Evolutionary conservation across 345 rosid species (phyloP).

Genomic region (Aquilaria yunnanensis): DNA sequence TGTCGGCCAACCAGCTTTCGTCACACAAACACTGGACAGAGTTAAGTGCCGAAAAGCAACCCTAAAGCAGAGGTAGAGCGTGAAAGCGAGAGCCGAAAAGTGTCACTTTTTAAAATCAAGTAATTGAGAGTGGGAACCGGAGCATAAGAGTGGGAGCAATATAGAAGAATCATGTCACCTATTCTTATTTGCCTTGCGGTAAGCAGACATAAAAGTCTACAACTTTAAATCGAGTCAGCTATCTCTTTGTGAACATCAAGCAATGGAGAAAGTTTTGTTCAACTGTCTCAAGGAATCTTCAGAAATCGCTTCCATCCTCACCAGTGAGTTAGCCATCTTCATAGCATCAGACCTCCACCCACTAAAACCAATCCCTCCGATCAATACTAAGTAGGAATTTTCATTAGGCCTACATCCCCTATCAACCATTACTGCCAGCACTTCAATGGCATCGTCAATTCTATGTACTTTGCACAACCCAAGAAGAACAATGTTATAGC

Average conservation of each 20-base stretch:
- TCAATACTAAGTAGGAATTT: conserved; percentile 56
- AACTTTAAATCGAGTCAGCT: conserved; percentile 20
- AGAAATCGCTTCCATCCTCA: conserved; percentile 45
- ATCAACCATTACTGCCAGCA: conserved; percentile 51
- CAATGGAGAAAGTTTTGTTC: conserved; percentile 51
- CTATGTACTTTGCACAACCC: conserved; percentile 71
- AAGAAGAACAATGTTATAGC: conserved; percentile 67
- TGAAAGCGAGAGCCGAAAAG: too few species aligned
- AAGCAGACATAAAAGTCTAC: conserved; percentile 4
- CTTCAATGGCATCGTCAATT: conserved; percentile 58
- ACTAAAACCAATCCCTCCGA: conserved; percentile 72
- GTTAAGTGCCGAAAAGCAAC: too few species aligned
- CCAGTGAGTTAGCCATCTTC: conserved; percentile 53
- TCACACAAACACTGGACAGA: too few species aligned
- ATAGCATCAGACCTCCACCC: conserved; percentile 72
- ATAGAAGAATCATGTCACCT: too few species aligned
- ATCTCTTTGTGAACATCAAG: conserved; percentile 33
- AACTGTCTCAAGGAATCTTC: conserved; percentile 46
- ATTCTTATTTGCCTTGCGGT: too few species aligned
- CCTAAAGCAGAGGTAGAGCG: too few species aligned
- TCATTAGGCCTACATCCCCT: conserved; percentile 72
- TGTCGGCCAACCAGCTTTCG: too few species aligned
- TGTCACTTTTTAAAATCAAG: too few species aligned
- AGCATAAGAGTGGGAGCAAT: too few species aligned
- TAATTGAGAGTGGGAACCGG: too few species aligned